phyloP scores from a whole-genome alignment of 176 grass and related monocot species.

The maize (Zea mays) region Zm-B73-REFERENCE-NAM-5.0 NC_050096.1:255338001-255338500 shows the following conservation, averaged over 20 bases:
- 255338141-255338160: constrained; percentile 62
- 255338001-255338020: not conserved
- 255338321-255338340: constrained; percentile 83
- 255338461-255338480: constrained; percentile 53
- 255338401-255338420: constrained; percentile 46
- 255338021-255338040: constrained; percentile 36
- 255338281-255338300: constrained; percentile 46
- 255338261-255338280: constrained; percentile 21
- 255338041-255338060: constrained; percentile 51
- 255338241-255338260: constrained; percentile 48
- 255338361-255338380: constrained; percentile 78
- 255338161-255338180: constrained; percentile 46
- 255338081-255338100: constrained; percentile 49
- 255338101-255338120: constrained; percentile 42
- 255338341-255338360: constrained; percentile 66
- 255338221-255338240: constrained; percentile 35
- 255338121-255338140: constrained; percentile 59
- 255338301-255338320: constrained; percentile 79
- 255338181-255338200: constrained; percentile 48
- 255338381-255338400: constrained; percentile 63
- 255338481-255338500: constrained; percentile 50
- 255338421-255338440: constrained; percentile 55
- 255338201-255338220: constrained; percentile 65
- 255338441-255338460: constrained; percentile 44
- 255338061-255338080: constrained; percentile 57